These are phyloP conservation scores for Geotrichum cucujoidarum DNA, from an alignment of 1,139 yeast genomes.

Conservation along the genomic window DNA sequence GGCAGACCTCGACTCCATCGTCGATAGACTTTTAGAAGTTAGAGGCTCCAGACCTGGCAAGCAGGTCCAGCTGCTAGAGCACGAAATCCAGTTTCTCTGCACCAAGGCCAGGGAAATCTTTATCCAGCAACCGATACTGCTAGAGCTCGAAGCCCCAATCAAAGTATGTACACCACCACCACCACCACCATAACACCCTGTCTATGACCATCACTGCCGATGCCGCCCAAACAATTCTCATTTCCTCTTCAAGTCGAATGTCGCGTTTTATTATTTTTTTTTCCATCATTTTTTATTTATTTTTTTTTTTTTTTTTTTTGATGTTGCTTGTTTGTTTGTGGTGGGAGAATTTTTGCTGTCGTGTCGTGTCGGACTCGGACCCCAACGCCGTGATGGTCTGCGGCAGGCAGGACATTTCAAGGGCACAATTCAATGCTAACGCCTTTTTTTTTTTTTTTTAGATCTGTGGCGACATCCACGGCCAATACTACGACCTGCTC, in stretches of 20 bases:
- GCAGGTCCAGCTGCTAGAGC: constrained; percentile 89
- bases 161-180: constrained; percentile 50
- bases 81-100: constrained; percentile 90
- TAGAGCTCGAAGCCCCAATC: constrained; percentile 95
- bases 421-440: too few relatives aligned
- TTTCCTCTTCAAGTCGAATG: background rate
- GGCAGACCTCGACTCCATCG: constrained; percentile 94
- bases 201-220: background rate
- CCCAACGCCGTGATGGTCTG: too few relatives aligned
- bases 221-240: background rate
- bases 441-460: constrained; percentile 16
- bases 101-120: constrained; percentile 97
- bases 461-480: constrained; percentile 92
- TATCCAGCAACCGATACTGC: constrained; percentile 91
- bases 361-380: too few relatives aligned
- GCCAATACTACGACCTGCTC: constrained; percentile 92
- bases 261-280: background rate
- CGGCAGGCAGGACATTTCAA: too few relatives aligned
- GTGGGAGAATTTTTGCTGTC: too few relatives aligned
- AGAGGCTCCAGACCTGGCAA: constrained; percentile 98
- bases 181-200: background rate
- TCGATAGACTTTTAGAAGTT: constrained; percentile 93
- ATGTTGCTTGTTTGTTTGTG: background rate
- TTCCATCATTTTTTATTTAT: background rate
- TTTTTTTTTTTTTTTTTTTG: constrained; percentile 4